Conservation (phyloP, 768 basidiomycete genomes). For the Mrakia frigida region DNA sequence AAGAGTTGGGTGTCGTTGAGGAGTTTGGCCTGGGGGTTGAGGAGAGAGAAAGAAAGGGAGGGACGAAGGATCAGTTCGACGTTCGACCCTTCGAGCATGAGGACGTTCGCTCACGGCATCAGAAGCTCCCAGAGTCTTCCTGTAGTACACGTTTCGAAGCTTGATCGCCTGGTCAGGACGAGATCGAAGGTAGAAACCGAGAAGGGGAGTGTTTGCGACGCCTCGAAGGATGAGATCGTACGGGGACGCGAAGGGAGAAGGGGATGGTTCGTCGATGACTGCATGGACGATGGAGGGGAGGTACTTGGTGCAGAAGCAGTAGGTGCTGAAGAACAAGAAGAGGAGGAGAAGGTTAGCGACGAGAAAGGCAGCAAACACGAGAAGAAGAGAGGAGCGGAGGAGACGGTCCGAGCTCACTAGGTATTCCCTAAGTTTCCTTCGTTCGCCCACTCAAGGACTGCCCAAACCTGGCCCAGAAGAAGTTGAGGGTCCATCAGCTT, state of each 20-base stretch:
- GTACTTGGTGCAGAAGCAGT: conserved; percentile 5
- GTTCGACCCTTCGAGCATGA: too few species aligned
- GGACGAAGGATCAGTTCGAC: too few species aligned
- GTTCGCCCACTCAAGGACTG: background rate
- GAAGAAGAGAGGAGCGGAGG: background rate
- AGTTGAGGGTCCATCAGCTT: too few species aligned
- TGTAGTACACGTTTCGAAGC: background rate
- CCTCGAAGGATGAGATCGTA: background rate
- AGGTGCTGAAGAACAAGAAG: background rate
- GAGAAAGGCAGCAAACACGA: too few species aligned
- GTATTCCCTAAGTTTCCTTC: background rate
- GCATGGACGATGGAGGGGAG: background rate
- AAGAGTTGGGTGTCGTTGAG: background rate
- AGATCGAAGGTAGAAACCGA: background rate
- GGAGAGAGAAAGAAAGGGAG: too few species aligned
- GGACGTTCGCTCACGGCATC: too few species aligned
- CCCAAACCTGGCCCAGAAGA: background rate
- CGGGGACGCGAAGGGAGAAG: conserved; percentile 38
- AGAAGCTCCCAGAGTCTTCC: background rate
- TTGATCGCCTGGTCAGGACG: background rate
- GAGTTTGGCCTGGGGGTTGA: too few species aligned
- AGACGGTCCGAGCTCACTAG: background rate
- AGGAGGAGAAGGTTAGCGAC: too few species aligned
- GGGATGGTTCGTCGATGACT: background rate
- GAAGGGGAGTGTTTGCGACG: background rate